Percentiles rank a stretch among this genome's conserved stretches.
phyloP scores from a whole-genome alignment of 73 alveolate species.

The Symbiodinium pilosum region DNA sequence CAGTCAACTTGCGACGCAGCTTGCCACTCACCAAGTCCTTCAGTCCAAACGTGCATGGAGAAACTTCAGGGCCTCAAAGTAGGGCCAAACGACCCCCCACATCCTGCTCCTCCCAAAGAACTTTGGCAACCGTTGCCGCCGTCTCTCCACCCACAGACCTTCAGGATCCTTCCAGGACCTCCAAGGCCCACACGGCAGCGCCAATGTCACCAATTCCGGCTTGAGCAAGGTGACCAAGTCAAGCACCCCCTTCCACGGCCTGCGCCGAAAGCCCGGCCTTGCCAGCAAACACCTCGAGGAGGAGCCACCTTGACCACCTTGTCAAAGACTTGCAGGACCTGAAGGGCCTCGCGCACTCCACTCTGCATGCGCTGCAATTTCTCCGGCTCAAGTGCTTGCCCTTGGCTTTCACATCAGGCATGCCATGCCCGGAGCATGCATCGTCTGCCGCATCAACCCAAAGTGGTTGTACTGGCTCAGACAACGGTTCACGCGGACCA shows the following conservation, averaged over 20 bases:
- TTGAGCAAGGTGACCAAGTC: not conserved
- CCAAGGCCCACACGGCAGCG: constrained; percentile 35
- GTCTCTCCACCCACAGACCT: not conserved
- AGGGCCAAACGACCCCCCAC: not conserved
- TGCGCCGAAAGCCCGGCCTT: not conserved
- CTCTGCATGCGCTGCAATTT: no score
- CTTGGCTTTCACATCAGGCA: not conserved
- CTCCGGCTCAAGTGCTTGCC: not conserved
- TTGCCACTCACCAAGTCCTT: not conserved
- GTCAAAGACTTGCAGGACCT: no score
- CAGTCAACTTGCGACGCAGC: not conserved
- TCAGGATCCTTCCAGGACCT: not conserved
- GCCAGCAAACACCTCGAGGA: constrained; percentile 24
- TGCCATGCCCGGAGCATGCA: not conserved
- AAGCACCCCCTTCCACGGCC: not conserved
- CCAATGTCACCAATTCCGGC: constrained; percentile 14
- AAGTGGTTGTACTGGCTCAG: constrained; percentile 6
- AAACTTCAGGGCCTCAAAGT: not conserved
- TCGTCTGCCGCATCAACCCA: constrained; percentile 14
- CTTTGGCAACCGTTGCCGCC: not conserved
- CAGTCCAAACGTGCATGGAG: not conserved
- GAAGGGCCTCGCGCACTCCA: no score
- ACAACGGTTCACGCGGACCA: not conserved
- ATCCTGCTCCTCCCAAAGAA: no score
- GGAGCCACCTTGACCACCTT: not conserved